Base-by-base conservation (phyloP, 1,139 yeast genomes). In the Protomyces gravidus region DNA sequence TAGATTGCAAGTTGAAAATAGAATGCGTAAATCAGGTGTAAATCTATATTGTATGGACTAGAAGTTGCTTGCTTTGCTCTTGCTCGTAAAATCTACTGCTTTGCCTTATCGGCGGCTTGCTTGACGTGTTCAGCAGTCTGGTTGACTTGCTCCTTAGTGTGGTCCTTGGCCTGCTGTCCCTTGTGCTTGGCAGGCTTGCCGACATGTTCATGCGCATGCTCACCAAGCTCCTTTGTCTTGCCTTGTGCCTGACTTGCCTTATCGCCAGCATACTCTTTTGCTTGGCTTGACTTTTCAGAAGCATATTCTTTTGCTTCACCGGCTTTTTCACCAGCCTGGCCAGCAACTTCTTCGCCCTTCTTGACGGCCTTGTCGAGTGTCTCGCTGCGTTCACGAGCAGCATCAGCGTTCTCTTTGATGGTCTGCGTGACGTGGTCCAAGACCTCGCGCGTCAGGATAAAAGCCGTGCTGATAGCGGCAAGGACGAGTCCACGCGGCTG, bases 381-480 rank as follows among this genome's bases (percentile, higher is more conserved):
- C 9, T 42, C 50, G 11, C 33, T 45, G 25, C 23, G 32, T 7
- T 30, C 25, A 15, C 19, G 26, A 3, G 58, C 32, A 6, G 25
- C 47, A n/a, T 53, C 27, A n/a, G 57, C 42, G 11, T 36, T 19
- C 7, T 45, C 51, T 30, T 53, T 50, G 39, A 53, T 26, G 47
- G 25, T 36, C 17, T 40, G 28, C 36, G 45, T 46, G 15, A 51
- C 51, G 6, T 53, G 51, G 28, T 33, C 45, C 13, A 53, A 36
- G 11, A 51, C 39, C 46, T 53, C 48, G 4, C 46, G 45, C 17
- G 46, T 46, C 17, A 53, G 46, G 27, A 46, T 50, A 7, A 53
- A 36, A 11, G 51, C 45, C 7, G 58, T 36, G 36, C 45, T 53
- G 58, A 53, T 33, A 39, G 47, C 11, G 33, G 51, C 46, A 23